These are phyloP conservation scores for Metschnikowia noctiluminum DNA, from an alignment of 805 yeast species.

Conservation along the genomic window DNA sequence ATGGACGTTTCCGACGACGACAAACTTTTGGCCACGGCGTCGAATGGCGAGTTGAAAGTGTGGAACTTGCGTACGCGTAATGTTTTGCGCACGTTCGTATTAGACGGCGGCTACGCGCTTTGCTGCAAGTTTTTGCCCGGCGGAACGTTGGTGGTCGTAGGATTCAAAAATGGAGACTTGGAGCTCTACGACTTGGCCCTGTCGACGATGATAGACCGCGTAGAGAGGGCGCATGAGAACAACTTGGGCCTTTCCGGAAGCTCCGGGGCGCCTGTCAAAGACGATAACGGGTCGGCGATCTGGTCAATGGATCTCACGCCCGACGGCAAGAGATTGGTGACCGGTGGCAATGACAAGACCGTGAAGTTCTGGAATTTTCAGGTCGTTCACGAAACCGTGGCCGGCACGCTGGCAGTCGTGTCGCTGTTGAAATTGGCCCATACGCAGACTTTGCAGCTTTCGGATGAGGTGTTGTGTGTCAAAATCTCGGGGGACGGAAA, in stretches of 20 bases:
- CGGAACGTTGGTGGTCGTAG: constrained; percentile 80
- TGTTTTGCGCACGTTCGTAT: constrained; percentile 73
- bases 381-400: constrained; percentile 62
- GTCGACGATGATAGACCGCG: constrained; percentile 65
- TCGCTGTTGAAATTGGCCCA: constrained; percentile 63
- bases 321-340: constrained; percentile 79
- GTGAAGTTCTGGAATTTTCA: constrained; percentile 87
- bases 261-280: constrained; percentile 9
- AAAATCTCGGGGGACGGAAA: constrained; percentile 76
- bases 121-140: constrained; percentile 85
- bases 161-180: constrained; percentile 82
- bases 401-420: constrained; percentile 57
- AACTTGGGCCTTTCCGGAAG: too few species aligned
- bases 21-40: constrained; percentile 79
- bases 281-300: constrained; percentile 52
- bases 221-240: constrained; percentile 61
- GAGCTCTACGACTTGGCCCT: constrained; percentile 85
- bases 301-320: constrained; percentile 88
- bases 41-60: constrained; percentile 83
- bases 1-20: constrained; percentile 80
- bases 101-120: constrained; percentile 81
- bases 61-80: constrained; percentile 77
- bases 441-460: constrained; percentile 76
- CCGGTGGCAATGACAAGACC: constrained; percentile 92
- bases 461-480: constrained; percentile 81